Evolutionary conservation across 169 alveolate species (phyloP).

Genomic region (Cyclospora cayetanensis): DNA sequence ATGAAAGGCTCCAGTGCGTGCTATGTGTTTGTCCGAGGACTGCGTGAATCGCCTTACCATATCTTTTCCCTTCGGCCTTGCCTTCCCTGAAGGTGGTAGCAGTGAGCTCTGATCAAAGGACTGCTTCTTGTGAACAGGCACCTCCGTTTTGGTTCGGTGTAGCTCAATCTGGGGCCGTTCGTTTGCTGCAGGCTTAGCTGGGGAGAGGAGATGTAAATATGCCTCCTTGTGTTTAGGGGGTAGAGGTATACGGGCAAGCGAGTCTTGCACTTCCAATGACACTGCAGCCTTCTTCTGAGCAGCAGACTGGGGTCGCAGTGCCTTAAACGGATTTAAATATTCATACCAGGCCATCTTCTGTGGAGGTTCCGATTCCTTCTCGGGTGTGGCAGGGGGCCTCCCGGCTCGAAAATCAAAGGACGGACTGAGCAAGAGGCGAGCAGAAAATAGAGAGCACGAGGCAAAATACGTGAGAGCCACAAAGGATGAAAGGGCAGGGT

Average conservation of each 20-base stretch:
- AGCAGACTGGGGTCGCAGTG: neutral
- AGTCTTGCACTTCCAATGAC: neutral
- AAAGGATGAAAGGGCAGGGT: neutral
- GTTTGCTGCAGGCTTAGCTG: neutral
- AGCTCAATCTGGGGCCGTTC: neutral
- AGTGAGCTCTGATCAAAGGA: neutral
- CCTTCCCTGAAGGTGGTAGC: neutral
- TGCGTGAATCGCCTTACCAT: too few species aligned
- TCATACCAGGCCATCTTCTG: neutral
- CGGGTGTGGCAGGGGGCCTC: neutral
- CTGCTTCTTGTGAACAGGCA: neutral
- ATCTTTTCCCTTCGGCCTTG: neutral
- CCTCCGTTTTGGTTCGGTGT: neutral
- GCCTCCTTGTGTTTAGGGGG: neutral
- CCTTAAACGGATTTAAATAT: neutral
- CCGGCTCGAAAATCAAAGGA: neutral
- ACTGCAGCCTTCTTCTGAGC: neutral
- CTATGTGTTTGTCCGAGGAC: too few species aligned
- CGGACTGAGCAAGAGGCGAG: neutral
- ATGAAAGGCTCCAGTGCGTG: too few species aligned
- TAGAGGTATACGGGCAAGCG: neutral
- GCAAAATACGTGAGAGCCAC: too few species aligned
- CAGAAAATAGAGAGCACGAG: too few species aligned
- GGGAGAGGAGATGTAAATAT: neutral
- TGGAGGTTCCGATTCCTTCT: neutral